Evolutionary conservation across 768 basidiomycete genomes (phyloP), one percentile per base, ranked within the genome.

Genomic region (Tulasnella sp.): DNA sequence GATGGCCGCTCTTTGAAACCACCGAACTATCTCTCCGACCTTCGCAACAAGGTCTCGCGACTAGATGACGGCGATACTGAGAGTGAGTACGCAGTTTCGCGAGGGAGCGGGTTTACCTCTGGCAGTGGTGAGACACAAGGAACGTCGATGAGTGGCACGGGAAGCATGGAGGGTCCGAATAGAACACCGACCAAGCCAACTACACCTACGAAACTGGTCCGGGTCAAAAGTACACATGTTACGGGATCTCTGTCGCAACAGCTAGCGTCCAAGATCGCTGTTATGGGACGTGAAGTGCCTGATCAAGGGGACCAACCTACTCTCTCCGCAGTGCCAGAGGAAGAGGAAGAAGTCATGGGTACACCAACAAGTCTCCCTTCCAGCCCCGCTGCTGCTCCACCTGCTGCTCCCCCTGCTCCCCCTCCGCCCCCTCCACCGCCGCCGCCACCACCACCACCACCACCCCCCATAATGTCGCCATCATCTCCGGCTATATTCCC

Each of bases 171-270:
- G 9, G 24, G 34, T 10, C 34, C 44, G 12, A 42, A 46, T 31
- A 22, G 30, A n/a, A 31, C 19, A 38, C 46, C 49, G 15, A 38
- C 27, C 11, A 42, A 24, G 34, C 57, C 29, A 64, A 59, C 44
- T n/a, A 62, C 53, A 44, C 30, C 64, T 27, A 45, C 60, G 22
- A 42, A 54, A 24, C 49, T 62, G 17, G 58, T 63, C 27, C 52
- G 62, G 29, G 53, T 62, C 46, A 64, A 61, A 41, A 62, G 52
- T 22, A 66, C 67, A 57, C 65, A 70, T 54, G 72, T 72, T 31
- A 71, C 76, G 41, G 79, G 74, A 21, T 74, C 80, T 1, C 74
- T 84, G 51, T 76, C 80, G 24, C 85, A 87, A 54, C 78, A 83
- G 68, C 74, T 87, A 46, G 75, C 73, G 44, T 78, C 78, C 65